Evolutionary conservation across 768 basidiomycete genomes (phyloP), one percentile per base, ranked within the genome.

Genomic region (Pleurotus salmoneostramineus): DNA sequence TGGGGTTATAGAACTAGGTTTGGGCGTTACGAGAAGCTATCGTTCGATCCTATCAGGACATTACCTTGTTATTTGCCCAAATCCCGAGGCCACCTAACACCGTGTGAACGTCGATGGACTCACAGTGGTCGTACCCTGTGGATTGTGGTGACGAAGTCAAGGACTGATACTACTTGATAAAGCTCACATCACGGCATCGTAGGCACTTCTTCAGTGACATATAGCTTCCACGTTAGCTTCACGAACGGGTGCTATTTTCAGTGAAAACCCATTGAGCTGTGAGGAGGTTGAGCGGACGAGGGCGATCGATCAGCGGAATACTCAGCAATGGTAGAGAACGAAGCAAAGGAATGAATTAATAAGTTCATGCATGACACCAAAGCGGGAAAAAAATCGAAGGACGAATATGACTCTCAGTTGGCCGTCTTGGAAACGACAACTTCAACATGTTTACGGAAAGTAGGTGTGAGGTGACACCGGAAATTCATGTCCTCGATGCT

Each of bases 401-500:
- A n/a, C 40, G 6, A 11, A 36, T 42, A 2, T 8, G 40, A 42
- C 21, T 27, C 21, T 51, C 56, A 44, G 42, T 36, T 35, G 10
- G 55, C 43, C 40, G n/a, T 14, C 43, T 32, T 35, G 33, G 50
- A 52, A 4, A 42, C 54, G n/a, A 32, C 52, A 11, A 54, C 58
- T 50, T n/a, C 32, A 11, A 49, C 51, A 60, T 52, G 50, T 37
- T n/a, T 57, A 58, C 27, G 51, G 40, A 42, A 64, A 48, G 56
- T 56, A 49, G n/a, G 56, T 48, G 52, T 55, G 12, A 55, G 40
- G 43, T 55, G 52, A 32, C 52, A 55, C 14, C 40, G 55, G 37
- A 56, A 63, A 27, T 63, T 50, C 15, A 63, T 36, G 32, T 63
- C 62, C 17, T 58, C 49, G 14, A 40, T 43, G 3, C 64, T 65